Base-by-base conservation (phyloP, 2,329 filamentous ascomycete species). In the Aspergillus carbonarius region DNA sequence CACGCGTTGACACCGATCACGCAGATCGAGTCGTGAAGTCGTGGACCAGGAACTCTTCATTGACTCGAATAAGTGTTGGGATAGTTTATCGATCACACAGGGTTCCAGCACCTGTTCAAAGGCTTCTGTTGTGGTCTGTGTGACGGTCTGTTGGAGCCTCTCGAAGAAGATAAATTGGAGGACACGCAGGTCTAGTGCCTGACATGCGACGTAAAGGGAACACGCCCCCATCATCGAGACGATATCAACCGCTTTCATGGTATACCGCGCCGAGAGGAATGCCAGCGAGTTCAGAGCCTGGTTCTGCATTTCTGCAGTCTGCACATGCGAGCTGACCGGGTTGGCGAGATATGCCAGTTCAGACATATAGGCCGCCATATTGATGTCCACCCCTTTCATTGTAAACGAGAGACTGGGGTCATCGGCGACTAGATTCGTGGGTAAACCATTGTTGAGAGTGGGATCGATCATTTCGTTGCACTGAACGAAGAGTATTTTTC, bases 281-380 rank as follows among this genome's bases (percentile, higher is more conserved):
- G 87, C 87, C 20, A 90, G 77, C 0, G 84, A 88, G 67, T 90
- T 90, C 59, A 90, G 75, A 0, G 80, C 77, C 68, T 90, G 87
- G 64, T 89, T 89, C 39, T 82, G 77, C 83, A 88, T 87, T 69
- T 90, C 88, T 1, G 87, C 86, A 0, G 81, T 80, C 68, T 87
- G 85, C 0, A 89, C 84, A 65, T 89, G 85, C 1, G 77, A 78
- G 42, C 81, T 82, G 10, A 89, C 81, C 0, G 87, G 85, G 57
- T 85, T 83, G 0, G 85, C 82, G 0, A 89, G 79, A 63, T 82
- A 86, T 0, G 77, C 83, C 15, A 89, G 74, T 71, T 89, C 86
- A 0, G 85, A 82, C 69, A 82, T 81, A 60, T 88, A 85, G 0
- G 85, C 82, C 0, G 87, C 84, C 75, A 88, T 84, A 66, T 83